Base-by-base conservation (phyloP, 2,329 filamentous ascomycete genomes). In the Berkeleyomyces rouxiae region DNA sequence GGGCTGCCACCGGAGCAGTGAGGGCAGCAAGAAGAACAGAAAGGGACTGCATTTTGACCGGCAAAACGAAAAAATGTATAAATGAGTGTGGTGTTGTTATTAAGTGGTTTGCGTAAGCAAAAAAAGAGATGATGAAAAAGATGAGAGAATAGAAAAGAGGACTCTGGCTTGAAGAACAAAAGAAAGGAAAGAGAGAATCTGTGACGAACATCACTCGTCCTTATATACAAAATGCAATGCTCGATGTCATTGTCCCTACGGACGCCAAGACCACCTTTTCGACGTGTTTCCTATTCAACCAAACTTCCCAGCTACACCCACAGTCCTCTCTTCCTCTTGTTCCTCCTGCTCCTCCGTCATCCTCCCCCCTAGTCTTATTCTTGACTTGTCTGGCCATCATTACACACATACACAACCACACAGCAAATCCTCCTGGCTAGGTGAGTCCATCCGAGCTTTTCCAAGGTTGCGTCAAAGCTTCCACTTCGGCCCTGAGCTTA, bases 21-120 rank as follows among this genome's bases (percentile, higher is more conserved):
- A 64, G 47, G 23, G 61, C 23, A 72, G 73, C 72, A 71, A 72
- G 43, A 69, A 70, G 64, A 67, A 71, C 67, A 71, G 73, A 64
- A 67, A 70, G 53, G 51, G 59, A 55, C 42, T 59, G 63, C 58
- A 66, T 64, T 62, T 64, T 64, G 62, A 47, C 57, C 60, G 36
- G 49, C 44, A 65, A 59, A 66, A 55, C 23, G n/a, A 62, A 16
- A 57, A 58, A 3, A 39, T 39, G 10, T 40, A 33, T 33, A 37
- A 43, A 63, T 42, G 37, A 59, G 2, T 58, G 53, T 57, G 42
- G 1, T 55, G 3, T 2, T 55, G 51, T 31, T n/a, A 55, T 55
- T 55, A 55, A 4, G 33, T 39, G 10, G 3, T 37, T 23, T 55
- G 51, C 10, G 33, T 2, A 55, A 13, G 51, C n/a, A 58, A 51